phyloP scores from a whole-genome alignment of 1,284 basidiomycete genomes.

The Xerocomus cyaneibrunnescens region DNA sequence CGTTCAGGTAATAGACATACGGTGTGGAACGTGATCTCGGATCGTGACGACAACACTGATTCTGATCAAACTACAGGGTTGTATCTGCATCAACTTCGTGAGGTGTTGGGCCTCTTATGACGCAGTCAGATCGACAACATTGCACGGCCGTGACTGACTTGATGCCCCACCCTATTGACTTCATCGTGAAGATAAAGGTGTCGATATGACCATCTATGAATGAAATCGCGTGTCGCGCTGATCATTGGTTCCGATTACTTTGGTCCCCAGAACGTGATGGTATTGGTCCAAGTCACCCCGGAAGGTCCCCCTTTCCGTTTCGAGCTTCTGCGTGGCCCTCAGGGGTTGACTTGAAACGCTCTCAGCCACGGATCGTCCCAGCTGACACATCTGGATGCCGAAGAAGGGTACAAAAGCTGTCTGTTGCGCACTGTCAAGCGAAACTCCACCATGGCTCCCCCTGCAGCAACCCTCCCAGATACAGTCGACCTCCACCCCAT shows the following conservation, averaged over 20 bases:
- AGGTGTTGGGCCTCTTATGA: neutral
- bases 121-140: neutral
- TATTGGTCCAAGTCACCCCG: neutral
- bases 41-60: neutral
- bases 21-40: neutral
- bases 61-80: no score
- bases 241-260: no score
- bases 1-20: neutral
- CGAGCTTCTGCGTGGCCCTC: neutral
- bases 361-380: neutral
- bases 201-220: no score
- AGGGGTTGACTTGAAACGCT: neutral
- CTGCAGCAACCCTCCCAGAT: slow-evolving; percentile 22
- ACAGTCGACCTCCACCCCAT: slow-evolving; percentile 7
- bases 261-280: no score
- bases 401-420: slow-evolving; percentile 4
- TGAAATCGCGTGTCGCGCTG: no score
- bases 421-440: neutral
- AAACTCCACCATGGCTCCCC: slow-evolving; percentile 24
- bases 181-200: no score
- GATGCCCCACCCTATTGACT: no score
- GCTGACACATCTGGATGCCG: neutral
- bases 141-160: neutral
- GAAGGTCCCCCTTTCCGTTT: neutral
- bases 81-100: neutral